These are phyloP conservation scores for Penicillium rolfsii DNA, from an alignment of 2,329 filamentous ascomycete species.

Conservation along the genomic window DNA sequence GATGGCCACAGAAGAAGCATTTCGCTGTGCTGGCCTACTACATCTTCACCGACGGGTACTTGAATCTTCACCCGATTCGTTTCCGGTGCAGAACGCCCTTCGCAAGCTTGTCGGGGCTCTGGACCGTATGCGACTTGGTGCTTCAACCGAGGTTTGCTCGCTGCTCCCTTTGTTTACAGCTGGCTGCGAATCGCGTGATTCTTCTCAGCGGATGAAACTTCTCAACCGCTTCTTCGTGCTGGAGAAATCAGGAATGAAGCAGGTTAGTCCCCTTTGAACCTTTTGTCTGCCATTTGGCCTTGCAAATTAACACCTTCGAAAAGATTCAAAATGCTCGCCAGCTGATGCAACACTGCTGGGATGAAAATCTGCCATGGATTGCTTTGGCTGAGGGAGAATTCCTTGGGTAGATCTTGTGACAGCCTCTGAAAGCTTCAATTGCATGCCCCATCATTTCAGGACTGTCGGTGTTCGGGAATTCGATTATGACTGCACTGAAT, in stretches of 20 bases:
- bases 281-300: neutral
- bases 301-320: neutral
- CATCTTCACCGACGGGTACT: conserved; percentile 76
- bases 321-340: conserved; percentile 47
- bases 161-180: conserved; percentile 84
- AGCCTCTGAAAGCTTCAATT: neutral
- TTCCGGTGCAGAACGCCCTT: conserved; percentile 66
- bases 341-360: conserved; percentile 48
- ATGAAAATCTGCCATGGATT: conserved; percentile 43
- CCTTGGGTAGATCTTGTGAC: conserved; percentile 34
- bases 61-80: conserved; percentile 60
- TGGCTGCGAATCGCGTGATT: conserved; percentile 70
- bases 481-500: neutral
- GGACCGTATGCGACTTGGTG: conserved; percentile 64
- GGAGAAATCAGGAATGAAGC: conserved; percentile 75
- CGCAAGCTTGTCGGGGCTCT: conserved; percentile 66
- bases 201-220: conserved; percentile 61
- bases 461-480: neutral
- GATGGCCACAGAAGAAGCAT: conserved; percentile 73
- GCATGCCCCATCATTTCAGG: neutral
- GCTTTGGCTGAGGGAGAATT: conserved; percentile 46
- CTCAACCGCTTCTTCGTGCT: conserved; percentile 67
- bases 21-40: conserved; percentile 76
- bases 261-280: conserved; percentile 54
- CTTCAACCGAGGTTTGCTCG: conserved; percentile 73